Percentiles rank a stretch among this genome's conserved stretches.
Evolutionary conservation across 148 eudicot genomes (phyloP).

Genomic region (Camellia lanceoleosa): DNA sequence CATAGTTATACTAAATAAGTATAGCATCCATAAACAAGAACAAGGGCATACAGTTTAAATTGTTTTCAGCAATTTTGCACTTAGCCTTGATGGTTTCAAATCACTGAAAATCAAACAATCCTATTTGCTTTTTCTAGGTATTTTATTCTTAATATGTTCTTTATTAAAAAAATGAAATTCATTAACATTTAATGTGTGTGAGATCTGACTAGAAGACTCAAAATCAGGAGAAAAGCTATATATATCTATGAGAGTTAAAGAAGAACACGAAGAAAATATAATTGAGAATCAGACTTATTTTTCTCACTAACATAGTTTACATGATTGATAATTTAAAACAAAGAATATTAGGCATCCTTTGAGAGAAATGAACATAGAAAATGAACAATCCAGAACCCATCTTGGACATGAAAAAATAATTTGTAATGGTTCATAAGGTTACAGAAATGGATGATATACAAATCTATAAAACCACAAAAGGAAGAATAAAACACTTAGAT

Average conservation of each 20-base stretch:
- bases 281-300: neutral
- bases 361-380: neutral
- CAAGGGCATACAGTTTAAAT: neutral
- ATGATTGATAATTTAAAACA: neutral
- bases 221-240: neutral
- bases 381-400: neutral
- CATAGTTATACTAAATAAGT: neutral
- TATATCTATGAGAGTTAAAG: too few species aligned
- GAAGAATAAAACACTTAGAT: neutral
- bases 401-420: too few species aligned
- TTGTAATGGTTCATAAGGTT: neutral
- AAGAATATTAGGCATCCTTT: neutral
- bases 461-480: neutral
- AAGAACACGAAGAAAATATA: too few species aligned
- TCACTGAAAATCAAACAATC: too few species aligned
- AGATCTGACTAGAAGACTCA: neutral
- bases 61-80: neutral
- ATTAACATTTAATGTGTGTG: neutral
- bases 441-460: neutral
- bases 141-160: too few species aligned
- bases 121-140: too few species aligned
- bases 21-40: neutral
- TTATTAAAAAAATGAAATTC: neutral
- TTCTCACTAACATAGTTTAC: too few species aligned
- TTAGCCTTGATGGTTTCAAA: neutral